Percentiles rank a stretch among this genome's conserved stretches.
These are phyloP conservation scores for Sporisorium iseilematis-ciliati DNA, from an alignment of 1,284 basidiomycete species.

Conservation along the genomic window DNA sequence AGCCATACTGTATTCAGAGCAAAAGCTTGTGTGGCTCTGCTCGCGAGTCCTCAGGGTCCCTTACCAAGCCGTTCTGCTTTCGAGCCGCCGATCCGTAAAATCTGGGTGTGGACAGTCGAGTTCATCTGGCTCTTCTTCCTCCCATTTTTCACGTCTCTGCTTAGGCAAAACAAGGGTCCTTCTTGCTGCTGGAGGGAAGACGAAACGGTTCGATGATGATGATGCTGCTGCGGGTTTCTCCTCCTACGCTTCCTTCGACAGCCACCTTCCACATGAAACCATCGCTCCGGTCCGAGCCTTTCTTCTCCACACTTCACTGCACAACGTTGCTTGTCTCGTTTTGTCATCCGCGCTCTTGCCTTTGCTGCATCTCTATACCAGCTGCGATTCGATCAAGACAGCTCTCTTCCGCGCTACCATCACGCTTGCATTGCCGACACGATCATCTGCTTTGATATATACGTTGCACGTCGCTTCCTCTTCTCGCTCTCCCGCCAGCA, in stretches of 20 bases:
- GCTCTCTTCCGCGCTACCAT: not conserved
- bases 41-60: conserved; percentile 1
- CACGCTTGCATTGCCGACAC: conserved; percentile 7
- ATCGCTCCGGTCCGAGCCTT: not conserved
- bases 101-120: conserved; percentile 15
- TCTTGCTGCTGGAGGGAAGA: not conserved
- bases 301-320: not conserved
- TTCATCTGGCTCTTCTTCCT: not conserved
- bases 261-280: conserved; percentile 3
- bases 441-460: conserved; percentile 11
- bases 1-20: too few species aligned
- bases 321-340: not conserved
- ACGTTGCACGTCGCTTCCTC: not conserved
- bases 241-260: not conserved
- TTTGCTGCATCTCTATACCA: not conserved
- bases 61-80: not conserved
- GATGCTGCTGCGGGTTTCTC: conserved; percentile 9
- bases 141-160: conserved; percentile 2
- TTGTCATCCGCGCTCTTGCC: not conserved
- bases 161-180: conserved; percentile 23
- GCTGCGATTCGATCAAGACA: not conserved
- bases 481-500: not conserved
- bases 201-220: not conserved
- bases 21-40: not conserved
- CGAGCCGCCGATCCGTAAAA: conserved; percentile 30